Evolutionary conservation across 73 alveolate genomes (phyloP), one percentile per base, ranked within the genome.

Genomic region (Paramecium bursaria): DNA sequence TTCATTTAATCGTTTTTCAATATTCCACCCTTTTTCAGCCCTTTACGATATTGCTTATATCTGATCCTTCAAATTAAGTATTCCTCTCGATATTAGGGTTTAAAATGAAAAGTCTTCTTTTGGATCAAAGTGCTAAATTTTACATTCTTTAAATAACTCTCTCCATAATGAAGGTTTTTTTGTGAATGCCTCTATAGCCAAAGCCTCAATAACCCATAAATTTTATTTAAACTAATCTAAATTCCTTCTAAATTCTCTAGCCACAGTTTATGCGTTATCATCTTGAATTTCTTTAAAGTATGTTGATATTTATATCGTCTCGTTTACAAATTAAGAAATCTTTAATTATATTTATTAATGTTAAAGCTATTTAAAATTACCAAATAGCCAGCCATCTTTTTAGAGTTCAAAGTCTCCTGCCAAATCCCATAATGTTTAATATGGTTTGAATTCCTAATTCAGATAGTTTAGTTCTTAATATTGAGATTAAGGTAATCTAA

Each of bases 21-120:
- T 67, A 42, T 67, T 67, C 82, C 82, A 67, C 44, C 82, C 82
- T 67, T 67, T 67, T 14, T 67, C 82, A 25, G 55, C 82, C 44
- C 46, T 67, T 11, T 25, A 25, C 14, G 82, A 67, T 15, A 67
- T 35, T 35, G 19, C 33, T 11, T 39, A 25, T 6, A 67, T 57
- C 27, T 67, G 44, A 10, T 67, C 82, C 17, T 67, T 67, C 22
- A 19, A 31, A 67, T 67, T 67, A 21, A 67, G 44, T 3, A 67
- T 42, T 7, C 82, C 82, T 67, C 82, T 67, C 9, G 33, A 39
- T 3, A 67, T 25, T 7, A 67, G 21, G 19, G 25, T 47, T 25
- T 11, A 67, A 17, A 67, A 42, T 3, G 82, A 47, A 42, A 67
- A 67, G 10, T 67, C 82, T 4, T 31, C 55, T 39, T 67, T 67